Percentiles rank a stretch among this genome's conserved stretches.
Evolutionary conservation across 371 early-diverging fungal genomes (phyloP).

Genomic region (Encephalitozoon hellem): DNA sequence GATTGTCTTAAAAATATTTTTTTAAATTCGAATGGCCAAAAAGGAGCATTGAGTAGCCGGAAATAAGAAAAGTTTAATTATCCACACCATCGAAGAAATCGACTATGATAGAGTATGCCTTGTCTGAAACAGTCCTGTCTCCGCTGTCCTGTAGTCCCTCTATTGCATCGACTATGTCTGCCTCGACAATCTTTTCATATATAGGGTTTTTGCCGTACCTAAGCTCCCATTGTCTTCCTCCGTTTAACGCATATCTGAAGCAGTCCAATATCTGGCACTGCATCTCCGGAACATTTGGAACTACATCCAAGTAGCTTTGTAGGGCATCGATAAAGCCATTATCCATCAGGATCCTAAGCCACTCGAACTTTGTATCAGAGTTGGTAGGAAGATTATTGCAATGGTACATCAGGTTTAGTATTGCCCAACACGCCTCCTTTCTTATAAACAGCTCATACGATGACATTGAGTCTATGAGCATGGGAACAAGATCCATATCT

Average conservation of each 20-base stretch:
- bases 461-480: constrained; percentile 74
- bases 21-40: background rate
- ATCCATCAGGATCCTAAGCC: constrained; percentile 68
- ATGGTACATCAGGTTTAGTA: constrained; percentile 67
- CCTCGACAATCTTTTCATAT: constrained; percentile 42
- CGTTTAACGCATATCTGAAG: constrained; percentile 86
- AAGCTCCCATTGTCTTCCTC: constrained; percentile 66
- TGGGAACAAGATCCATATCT: constrained; percentile 79
- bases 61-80: background rate
- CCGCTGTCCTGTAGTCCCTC: constrained; percentile 55
- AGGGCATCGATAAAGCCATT: constrained; percentile 83
- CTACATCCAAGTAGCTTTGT: constrained; percentile 69
- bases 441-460: constrained; percentile 86
- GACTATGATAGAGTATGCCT: constrained; percentile 55
- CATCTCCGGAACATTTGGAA: constrained; percentile 68
- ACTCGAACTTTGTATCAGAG: constrained; percentile 23
- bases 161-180: constrained; percentile 42
- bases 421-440: constrained; percentile 98
- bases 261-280: constrained; percentile 85
- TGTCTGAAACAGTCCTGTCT: constrained; percentile 27
- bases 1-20: too few species aligned
- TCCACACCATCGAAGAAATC: constrained; percentile 55
- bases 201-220: constrained; percentile 62
- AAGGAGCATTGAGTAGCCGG: background rate
- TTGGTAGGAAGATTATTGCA: background rate